Evolutionary conservation across 1,284 basidiomycete genomes (phyloP), one percentile per base, ranked within the genome.

Genomic region (Naganishia sp.): DNA sequence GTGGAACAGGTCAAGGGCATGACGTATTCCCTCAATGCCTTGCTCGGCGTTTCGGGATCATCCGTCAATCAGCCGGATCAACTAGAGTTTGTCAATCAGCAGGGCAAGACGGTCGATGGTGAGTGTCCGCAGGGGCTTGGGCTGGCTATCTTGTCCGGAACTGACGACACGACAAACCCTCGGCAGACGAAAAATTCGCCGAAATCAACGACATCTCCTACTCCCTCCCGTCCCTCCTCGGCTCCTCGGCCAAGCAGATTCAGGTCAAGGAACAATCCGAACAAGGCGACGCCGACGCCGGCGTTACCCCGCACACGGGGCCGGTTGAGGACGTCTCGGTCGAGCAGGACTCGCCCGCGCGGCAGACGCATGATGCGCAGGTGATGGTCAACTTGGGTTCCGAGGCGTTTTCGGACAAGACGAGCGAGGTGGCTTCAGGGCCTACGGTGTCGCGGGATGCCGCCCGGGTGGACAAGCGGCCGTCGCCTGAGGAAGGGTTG

Each of bases 1-100:
- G 92, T 99, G 50, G 94, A 97, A 77, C 94, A 98, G 80, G 93
- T 99, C 75, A 99, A 99, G 80, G 95, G 95, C 18, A 88, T 96
- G 70, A 98, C 93, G 0, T 98, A 98, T 75, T 96, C 93, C 7
- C 85, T 99, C 28, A 90, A 95, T 71, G 94, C 94, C 0, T 83
- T 99, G 0, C 86, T 98, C 10, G 92, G 92, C 45, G 85, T 89
- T 5, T 71, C 75, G 21, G 69, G 69, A 5, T 48, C 68, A 23
- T 71, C 72, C 2, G 69, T 74, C 23, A 74, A 50, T 59, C 63
- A 57, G 54, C 71, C 46, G 28, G 59, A 68, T 31, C 56, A 70
- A 16, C 42, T 67, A 15, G 60, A 59, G 15, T 63, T 61, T 18
- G 59, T 31, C 52, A 55, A 55, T 16, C 28, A 60, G 57, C 57